Base-by-base conservation (phyloP, 345 rosid species). In the Conringia planisiliqua region DNA sequence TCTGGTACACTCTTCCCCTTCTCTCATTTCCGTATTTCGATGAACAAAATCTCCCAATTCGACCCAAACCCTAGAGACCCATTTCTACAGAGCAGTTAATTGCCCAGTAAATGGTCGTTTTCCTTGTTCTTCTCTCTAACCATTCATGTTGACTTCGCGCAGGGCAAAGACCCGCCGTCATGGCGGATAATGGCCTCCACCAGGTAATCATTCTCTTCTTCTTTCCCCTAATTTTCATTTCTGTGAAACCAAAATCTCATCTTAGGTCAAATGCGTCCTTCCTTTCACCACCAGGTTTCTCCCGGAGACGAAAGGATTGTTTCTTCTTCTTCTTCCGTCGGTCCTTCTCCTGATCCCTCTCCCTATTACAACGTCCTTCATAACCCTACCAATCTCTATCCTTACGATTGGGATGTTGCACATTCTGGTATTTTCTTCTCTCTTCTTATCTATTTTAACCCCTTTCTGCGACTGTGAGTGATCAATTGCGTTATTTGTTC, bases 231-330 rank as follows among this genome's bases (percentile, higher is more conserved):
- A 7, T 1, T 1, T 33, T 27, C 18, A 62, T 63, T 44, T 55
- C 63, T 68, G 44, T 24, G 11, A 6, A 29, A 0, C 26, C 32
- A 17, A 22, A 22, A 16, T 55, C 26, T 26, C 61, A 14, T 44
- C 40, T 27, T 22, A 68, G 70, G 75, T 10, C 42, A 36, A 70
- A 67, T 5, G 66, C 22, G 75, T 58, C 54, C 5, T 35, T 71
- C 48, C 48, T 75, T 66, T 88, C 50, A 69, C 65, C 83, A 81
- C 85, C 86, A 82, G 66, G 54, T 82, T 78, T 80, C 85, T 66
- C 82, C 81, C 39, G 70, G 76, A 16, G 85, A 81, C 66, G 87
- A 79, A 79, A 86, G 89, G 88, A 72, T 76, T 73, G 83, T 86
- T 80, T 83, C 92, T 81, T 81, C 86, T 68, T 32, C 84, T 81